A percentile compares a stretch with the other conserved stretches of the same genome.
phyloP scores from a whole-genome alignment of 2,329 filamentous ascomycete genomes.

The Lachnellula occidentalis region DNA sequence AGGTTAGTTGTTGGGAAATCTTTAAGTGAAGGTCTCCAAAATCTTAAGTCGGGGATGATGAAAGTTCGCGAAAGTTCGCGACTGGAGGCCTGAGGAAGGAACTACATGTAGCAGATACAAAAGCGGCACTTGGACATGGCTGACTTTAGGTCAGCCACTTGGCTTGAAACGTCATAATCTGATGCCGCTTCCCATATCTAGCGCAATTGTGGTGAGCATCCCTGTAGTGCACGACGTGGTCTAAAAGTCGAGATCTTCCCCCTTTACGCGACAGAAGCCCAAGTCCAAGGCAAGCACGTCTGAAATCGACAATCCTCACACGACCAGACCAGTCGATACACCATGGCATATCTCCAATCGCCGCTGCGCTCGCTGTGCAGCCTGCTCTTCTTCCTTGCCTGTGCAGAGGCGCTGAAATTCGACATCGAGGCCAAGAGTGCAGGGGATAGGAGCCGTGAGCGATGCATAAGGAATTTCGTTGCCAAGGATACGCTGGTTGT shows the following conservation, averaged over 20 bases:
- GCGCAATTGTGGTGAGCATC: too few relatives aligned
- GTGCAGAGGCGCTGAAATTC: constrained; percentile 77
- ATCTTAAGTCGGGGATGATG: background rate
- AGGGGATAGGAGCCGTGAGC: constrained; percentile 63
- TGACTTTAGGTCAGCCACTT: too few relatives aligned
- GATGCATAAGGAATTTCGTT: constrained; percentile 97
- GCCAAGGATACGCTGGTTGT: constrained; percentile 88
- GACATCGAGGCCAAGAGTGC: constrained; percentile 69
- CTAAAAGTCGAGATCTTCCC: constrained; percentile 15
- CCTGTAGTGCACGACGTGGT: background rate
- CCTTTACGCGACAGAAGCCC: constrained; percentile 15
- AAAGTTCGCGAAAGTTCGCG: constrained; percentile 7
- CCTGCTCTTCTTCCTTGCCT: constrained; percentile 49
- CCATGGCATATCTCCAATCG: constrained; percentile 46
- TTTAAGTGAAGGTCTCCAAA: background rate
- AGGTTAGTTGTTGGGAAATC: background rate
- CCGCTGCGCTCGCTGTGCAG: constrained; percentile 55
- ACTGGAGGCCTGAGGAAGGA: background rate
- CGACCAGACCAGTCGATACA: constrained; percentile 15
- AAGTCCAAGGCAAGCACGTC: background rate
- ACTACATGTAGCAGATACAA: too few relatives aligned
- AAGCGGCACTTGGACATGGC: too few relatives aligned
- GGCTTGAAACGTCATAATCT: too few relatives aligned
- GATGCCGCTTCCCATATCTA: too few relatives aligned
- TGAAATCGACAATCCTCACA: constrained; percentile 9